phyloP scores from a whole-genome alignment of 257 asterid species.

The Nicotiana benthamiana region DNA sequence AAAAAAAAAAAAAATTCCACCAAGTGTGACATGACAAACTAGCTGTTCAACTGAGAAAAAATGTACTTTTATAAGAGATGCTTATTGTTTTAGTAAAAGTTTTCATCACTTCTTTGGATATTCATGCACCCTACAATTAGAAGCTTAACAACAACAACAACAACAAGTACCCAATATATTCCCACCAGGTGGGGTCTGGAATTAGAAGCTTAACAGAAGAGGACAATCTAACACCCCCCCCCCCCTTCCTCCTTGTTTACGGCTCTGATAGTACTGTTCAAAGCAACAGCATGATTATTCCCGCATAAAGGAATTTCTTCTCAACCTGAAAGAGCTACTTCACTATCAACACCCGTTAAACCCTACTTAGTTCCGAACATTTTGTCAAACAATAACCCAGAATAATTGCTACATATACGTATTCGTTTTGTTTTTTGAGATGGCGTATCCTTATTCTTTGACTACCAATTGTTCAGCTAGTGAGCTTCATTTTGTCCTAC shows the following conservation, averaged over 20 bases:
- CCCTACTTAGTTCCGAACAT: background rate
- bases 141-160: no score
- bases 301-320: background rate
- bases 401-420: background rate
- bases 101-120: background rate
- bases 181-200: no score
- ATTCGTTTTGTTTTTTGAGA: no score
- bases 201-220: no score
- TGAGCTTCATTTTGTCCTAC: background rate
- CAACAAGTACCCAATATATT: no score
- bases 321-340: background rate
- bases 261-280: background rate
- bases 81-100: background rate
- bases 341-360: background rate
- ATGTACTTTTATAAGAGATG: background rate
- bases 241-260: background rate
- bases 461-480: background rate
- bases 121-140: background rate
- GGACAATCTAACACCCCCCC: background rate
- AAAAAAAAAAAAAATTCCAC: background rate
- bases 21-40: background rate
- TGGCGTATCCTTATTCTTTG: background rate
- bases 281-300: background rate
- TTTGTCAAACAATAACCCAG: background rate
- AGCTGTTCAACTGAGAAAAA: background rate